These are phyloP conservation scores for Schizopora paradoxa DNA, from an alignment of 1,284 basidiomycete species.

Conservation along the genomic window DNA sequence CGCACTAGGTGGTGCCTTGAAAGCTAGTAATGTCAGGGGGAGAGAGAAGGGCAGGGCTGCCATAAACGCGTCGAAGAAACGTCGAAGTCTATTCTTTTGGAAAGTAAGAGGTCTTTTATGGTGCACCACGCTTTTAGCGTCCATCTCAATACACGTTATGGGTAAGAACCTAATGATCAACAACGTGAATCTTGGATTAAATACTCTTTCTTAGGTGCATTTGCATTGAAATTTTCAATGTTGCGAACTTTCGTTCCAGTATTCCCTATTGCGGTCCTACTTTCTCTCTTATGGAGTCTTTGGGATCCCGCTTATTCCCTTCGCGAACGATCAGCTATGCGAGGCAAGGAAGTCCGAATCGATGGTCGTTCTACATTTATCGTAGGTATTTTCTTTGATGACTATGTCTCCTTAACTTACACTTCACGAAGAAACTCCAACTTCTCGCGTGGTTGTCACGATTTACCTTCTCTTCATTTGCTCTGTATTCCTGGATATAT, in stretches of 20 bases:
- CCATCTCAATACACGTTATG: conserved; percentile 38
- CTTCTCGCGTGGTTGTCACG: conserved; percentile 51
- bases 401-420: conserved; percentile 2
- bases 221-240: conserved; percentile 13
- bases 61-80: conserved; percentile 35
- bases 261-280: conserved; percentile 43
- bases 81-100: conserved; percentile 49
- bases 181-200: no score
- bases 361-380: conserved; percentile 58
- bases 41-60: conserved; percentile 39
- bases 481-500: conserved; percentile 38
- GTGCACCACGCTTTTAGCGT: conserved; percentile 39
- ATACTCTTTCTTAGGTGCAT: conserved; percentile 18
- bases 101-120: conserved; percentile 58
- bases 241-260: conserved; percentile 16
- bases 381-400: conserved; percentile 36
- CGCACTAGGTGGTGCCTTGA: conserved; percentile 67
- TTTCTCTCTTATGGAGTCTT: conserved; percentile 62
- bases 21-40: conserved; percentile 46
- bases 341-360: conserved; percentile 63
- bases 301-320: conserved; percentile 75
- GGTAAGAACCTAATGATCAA: no score
- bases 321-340: conserved; percentile 49
- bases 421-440: conserved; percentile 46
- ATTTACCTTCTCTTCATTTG: conserved; percentile 43